These are phyloP conservation scores for Rosellinia necatrix DNA, from an alignment of 2,329 filamentous ascomycete species.

Conservation along the genomic window DNA sequence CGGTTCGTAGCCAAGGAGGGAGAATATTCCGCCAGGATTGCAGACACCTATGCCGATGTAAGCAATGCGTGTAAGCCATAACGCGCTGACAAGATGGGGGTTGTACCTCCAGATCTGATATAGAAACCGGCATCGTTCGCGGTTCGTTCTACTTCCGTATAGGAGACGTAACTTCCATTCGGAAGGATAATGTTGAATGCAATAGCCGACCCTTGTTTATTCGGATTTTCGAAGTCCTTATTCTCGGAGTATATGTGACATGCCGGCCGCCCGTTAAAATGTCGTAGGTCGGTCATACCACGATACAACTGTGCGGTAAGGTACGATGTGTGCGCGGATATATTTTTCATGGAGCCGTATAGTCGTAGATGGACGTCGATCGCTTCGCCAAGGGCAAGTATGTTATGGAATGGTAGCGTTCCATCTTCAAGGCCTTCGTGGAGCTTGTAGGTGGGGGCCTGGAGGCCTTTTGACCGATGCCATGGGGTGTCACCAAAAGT, in stretches of 20 bases:
- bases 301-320: constrained; percentile 56
- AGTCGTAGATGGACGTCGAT: constrained; percentile 60
- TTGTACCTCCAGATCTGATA: constrained; percentile 60
- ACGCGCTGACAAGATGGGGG: constrained; percentile 2
- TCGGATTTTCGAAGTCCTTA: constrained; percentile 54
- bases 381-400: constrained; percentile 64
- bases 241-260: constrained; percentile 61
- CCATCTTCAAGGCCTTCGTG: constrained; percentile 70
- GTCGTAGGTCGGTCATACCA: constrained; percentile 52
- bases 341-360: constrained; percentile 61
- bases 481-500: constrained; percentile 52
- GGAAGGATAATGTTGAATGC: constrained; percentile 65
- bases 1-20: constrained; percentile 55
- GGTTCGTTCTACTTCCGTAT: constrained; percentile 61
- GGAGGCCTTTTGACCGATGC: constrained; percentile 57
- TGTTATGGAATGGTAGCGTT: constrained; percentile 67
- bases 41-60: constrained; percentile 47
- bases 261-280: constrained; percentile 57
- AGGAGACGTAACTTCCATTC: constrained; percentile 59
- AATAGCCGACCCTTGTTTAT: constrained; percentile 63
- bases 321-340: constrained; percentile 62
- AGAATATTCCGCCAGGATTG: constrained; percentile 52
- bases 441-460: constrained; percentile 48
- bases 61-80: constrained; percentile 7
- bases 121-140: constrained; percentile 62